Base-by-base conservation (phyloP, 176 grass and related monocot genomes). In the Juncus inflexus region DNA sequence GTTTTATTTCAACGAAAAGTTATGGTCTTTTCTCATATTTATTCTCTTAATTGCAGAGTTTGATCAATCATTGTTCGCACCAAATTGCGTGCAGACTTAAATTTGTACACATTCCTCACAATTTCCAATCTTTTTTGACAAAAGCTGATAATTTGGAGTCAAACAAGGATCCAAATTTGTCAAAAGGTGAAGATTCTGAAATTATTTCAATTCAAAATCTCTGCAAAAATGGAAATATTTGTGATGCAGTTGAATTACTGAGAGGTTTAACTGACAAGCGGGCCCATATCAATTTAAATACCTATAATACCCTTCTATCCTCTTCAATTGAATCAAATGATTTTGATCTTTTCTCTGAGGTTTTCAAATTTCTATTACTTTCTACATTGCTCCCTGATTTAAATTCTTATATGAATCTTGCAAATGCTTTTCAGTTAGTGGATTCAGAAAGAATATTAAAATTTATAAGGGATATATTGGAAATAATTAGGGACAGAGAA, bases 301-400 rank as follows among this genome's bases (percentile, higher is more conserved):
- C 73, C 5, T 89, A 73, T 50, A 86, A 89, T 50, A 12, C 66
- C 69, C 61, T 95, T 52, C 40, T 89, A 37, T 67, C 64, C 7
- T 54, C 71, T 52, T 63, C 83, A 74, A 53, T 67, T 66, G 86
- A 83, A 59, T 65, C 36, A 58, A 79, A 83, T 57, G 56, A 54
- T 66, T 95, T 89, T 55, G n/a, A 37, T 63, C 55, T 83, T 52
- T 89, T 83, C 55, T 50, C 76, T 16, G 74, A 95, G 60, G 74
- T 80, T n/a, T 97, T 97, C 88, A 97, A 77, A 52, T 84, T 52
- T 73, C 63, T 97, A 59, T 71, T 97, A 19, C 72, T 89, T 66
- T 97, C 87, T 60, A 80, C 63, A 60, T 37, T 80, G 9, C 55
- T 75, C 70, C 94, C 80, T 36, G 77, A 97, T 77, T 58, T 58